Percentiles rank a stretch among this genome's conserved stretches.
These are phyloP conservation scores for Leishmania turanica DNA, from an alignment of 208 protist genomes.

Conservation along the genomic window DNA sequence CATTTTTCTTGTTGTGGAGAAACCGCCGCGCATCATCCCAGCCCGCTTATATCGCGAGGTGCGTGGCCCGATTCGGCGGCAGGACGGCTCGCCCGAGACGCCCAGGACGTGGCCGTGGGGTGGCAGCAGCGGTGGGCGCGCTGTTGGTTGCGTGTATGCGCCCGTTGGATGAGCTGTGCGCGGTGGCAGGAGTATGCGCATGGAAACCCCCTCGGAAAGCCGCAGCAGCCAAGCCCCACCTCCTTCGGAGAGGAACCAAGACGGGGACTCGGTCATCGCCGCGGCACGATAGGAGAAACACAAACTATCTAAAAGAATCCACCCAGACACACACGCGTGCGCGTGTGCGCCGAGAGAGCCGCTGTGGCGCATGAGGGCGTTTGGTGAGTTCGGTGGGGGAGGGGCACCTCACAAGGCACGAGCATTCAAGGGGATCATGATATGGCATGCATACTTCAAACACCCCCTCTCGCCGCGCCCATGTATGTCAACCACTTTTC, in stretches of 20 bases:
- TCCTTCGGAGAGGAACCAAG: neutral
- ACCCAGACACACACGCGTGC: neutral
- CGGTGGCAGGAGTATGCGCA: neutral
- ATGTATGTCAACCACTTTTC: neutral
- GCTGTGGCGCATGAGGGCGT: neutral
- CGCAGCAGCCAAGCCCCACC: neutral
- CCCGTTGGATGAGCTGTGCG: neutral
- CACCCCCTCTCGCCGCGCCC: neutral
- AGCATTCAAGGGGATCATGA: neutral
- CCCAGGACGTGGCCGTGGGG: neutral
- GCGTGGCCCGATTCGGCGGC: neutral
- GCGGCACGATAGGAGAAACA: neutral
- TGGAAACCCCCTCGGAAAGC: too few species aligned
- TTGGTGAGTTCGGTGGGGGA: neutral
- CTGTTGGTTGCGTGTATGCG: neutral
- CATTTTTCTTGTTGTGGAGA: conserved; percentile 16
- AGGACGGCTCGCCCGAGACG: neutral
- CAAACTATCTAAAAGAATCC: too few species aligned
- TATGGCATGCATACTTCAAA: neutral
- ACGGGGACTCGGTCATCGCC: neutral
- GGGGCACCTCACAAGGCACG: neutral
- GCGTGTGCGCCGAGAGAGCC: neutral
- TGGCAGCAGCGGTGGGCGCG: too few species aligned
- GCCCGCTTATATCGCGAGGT: too few species aligned
- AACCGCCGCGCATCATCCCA: neutral